Base-by-base conservation (phyloP, 164 flowering plant genomes). In the Macadamia integrifolia region DNA sequence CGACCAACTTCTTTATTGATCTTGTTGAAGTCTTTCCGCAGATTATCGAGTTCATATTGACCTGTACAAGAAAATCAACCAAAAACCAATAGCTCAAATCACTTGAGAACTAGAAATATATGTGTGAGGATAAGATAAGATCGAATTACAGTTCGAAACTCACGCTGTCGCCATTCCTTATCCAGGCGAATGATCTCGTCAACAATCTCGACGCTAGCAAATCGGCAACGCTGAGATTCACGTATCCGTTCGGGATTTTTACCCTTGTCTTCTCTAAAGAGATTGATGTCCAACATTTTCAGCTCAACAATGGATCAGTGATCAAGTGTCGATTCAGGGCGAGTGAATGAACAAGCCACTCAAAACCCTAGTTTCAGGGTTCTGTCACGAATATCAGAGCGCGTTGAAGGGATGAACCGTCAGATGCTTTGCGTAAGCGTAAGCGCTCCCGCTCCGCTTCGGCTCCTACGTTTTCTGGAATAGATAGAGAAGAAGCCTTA, bases 231-330 rank as follows among this genome's bases (percentile, higher is more conserved):
- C 75, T 86, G 95, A 0, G 98, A 94, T 65, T 90, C 97, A 9
- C 97, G 85, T 55, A 94, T 83, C 67, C 78, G 64, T 42, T 94
- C 97, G 0, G 98, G 97, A 67, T 90, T 81, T 62, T 74, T 29
- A 4, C 93, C 98, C 75, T 86, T 94, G 70, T 92, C 98, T 77
- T 82, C 92, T 67, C 98, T 79, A 77, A 94, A 89, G 6, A 94
- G 75, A 69, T 88, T 92, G 50, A 92, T 84, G 83, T 94, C 97
- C 84, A 94, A 70, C 99, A 94, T 94, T 70, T 69, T 71, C 15
- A 12, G 17, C 15, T 1, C 57, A 43, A 43, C 48, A 43, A 9
- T 43, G 9, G 48, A 6, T 43, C 9, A 5, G 48, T 15, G 13
- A 15, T 15, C 3, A 14, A 53, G 18, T 14, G 57, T 14, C 57